Base-by-base conservation (phyloP, 2,329 filamentous ascomycete genomes). In the Ascochyta rabiei region DNA sequence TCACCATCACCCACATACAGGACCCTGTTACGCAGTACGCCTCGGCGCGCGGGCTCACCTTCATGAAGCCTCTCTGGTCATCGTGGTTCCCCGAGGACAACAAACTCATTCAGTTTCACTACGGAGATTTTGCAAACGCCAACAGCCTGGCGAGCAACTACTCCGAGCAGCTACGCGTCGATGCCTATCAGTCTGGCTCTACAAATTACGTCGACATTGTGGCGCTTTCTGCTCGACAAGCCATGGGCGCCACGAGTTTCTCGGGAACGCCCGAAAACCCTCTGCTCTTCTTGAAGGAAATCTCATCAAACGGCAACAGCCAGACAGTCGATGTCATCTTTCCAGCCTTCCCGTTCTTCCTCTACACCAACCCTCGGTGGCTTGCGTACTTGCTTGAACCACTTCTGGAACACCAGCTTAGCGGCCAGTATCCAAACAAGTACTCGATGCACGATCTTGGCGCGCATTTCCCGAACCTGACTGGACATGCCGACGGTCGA, bases 311-410 rank as follows among this genome's bases (percentile, higher is more conserved):
- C 64, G 90, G 90, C 4, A 93, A 96, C 67, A 87, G 87, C 73
- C 90, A 95, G 70, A 95, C 90, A 0, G 89, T 95, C 10, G 90
- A 93, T 76, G 89, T 96, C 52, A 93, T 96, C 64, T 95, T 92
- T 78, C 91, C 90, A 0, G 84, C 90, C 0, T 93, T 91, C 75
- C 90, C 91, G 0, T 95, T 93, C 80, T 93, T 93, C 79, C 73
- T 93, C 18, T 95, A 93, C 70, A 92, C 90, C 16, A 92, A 93
- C 63, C 90, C 90, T 2, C 81, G 85, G 54, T 93, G 90, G 89
- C 78, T 93, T 52, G 88, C 86, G 1, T 93, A 93, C 67, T 80
- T 93, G 3, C 79, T 95, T 4, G 89, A 93, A 71, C 90, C 90
- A 6, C 79, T 93, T 21, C 82, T 95, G 47, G 90, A 95, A 75